A percentile compares a stretch with the other conserved stretches of the same genome.
Conservation (phyloP, 179 eudicot genomes). For the Spinacia oleracea region DNA sequence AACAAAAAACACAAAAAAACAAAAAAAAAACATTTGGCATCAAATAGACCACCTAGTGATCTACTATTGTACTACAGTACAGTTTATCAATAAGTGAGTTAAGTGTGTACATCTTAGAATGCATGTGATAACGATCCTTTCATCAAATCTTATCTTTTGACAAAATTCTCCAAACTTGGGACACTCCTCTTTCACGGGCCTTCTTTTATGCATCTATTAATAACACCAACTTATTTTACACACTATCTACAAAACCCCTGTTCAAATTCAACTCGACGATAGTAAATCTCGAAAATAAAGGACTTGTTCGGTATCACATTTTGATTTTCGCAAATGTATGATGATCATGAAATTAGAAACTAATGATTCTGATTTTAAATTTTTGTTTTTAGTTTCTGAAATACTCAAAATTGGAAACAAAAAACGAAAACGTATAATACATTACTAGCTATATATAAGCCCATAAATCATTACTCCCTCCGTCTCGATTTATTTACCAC, state of each 20-base stretch:
- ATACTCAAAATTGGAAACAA: too few relatives aligned
- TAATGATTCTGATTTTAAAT: too few relatives aligned
- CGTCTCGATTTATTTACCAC: too few relatives aligned
- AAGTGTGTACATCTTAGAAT: slow-evolving; percentile 1
- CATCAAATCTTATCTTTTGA: slow-evolving; percentile 17
- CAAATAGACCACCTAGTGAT: slow-evolving; percentile 2
- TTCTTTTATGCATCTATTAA: slow-evolving; percentile 3
- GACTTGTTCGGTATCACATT: too few relatives aligned
- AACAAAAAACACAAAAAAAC: neutral
- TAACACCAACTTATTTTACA: neutral
- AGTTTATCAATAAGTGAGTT: neutral
- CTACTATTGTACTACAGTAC: neutral
- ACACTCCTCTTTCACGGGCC: slow-evolving; percentile 32
- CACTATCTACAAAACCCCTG: slow-evolving; percentile 1
- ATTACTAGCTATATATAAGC: too few relatives aligned
- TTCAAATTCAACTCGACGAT: slow-evolving; percentile 6
- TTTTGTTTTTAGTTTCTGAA: too few relatives aligned
- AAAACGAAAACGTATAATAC: too few relatives aligned
- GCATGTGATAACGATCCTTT: slow-evolving; percentile 16
- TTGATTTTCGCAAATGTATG: too few relatives aligned
- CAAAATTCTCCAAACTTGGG: slow-evolving; percentile 24
- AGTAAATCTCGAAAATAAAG: neutral
- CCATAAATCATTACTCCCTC: too few relatives aligned
- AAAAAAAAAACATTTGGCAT: neutral
- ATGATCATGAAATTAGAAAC: too few relatives aligned